Conservation (phyloP, 2,329 filamentous ascomycete genomes). For the Aspergillus ochraceoroseus region DNA sequence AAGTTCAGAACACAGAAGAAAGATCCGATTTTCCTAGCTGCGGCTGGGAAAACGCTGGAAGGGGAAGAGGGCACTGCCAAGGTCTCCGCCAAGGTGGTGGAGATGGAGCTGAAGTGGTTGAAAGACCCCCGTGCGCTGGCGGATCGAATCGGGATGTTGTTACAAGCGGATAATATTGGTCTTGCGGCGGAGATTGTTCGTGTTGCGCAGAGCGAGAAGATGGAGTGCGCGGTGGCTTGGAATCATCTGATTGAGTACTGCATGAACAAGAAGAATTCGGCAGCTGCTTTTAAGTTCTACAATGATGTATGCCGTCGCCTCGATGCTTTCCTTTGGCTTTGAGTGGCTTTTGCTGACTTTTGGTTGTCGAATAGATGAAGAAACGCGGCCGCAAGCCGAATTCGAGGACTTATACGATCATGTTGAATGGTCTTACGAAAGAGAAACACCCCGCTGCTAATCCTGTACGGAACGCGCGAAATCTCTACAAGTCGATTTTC, state of each 20-base stretch:
- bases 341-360: conserved; percentile 9
- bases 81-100: conserved; percentile 9
- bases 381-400: conserved; percentile 80
- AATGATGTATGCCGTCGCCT: conserved; percentile 65
- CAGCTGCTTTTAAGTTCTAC: conserved; percentile 70
- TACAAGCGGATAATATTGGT: conserved; percentile 57
- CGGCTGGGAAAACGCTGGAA: conserved; percentile 11
- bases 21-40: conserved; percentile 16
- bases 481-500: conserved; percentile 71
- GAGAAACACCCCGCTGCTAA: conserved; percentile 50
- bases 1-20: neutral
- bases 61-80: neutral
- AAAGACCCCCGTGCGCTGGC: conserved; percentile 69
- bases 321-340: no score
- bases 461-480: conserved; percentile 64
- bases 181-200: conserved; percentile 66
- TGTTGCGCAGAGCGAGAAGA: conserved; percentile 57
- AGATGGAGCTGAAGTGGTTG: conserved; percentile 58
- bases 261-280: conserved; percentile 57
- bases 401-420: conserved; percentile 73
- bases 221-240: conserved; percentile 72
- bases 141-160: conserved; percentile 57
- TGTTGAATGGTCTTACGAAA: conserved; percentile 68
- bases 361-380: conserved; percentile 68
- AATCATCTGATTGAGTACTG: conserved; percentile 75